Percentiles rank a stretch among this genome's conserved stretches.
These are phyloP conservation scores for Epichloe elymi DNA, from an alignment of 2,329 filamentous ascomycete genomes.

Conservation along the genomic window DNA sequence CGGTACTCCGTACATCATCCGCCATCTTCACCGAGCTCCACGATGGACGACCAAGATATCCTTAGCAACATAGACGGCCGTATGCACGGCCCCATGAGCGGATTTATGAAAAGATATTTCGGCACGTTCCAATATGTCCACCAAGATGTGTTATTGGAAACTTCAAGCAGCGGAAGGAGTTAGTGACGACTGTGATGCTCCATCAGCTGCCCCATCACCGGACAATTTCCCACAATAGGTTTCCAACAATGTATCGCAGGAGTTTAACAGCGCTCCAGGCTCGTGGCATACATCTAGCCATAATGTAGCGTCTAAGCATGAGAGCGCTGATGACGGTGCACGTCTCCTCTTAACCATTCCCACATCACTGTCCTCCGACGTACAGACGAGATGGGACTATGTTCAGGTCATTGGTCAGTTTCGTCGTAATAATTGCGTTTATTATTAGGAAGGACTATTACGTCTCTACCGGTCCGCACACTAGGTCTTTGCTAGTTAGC, in stretches of 20 bases:
- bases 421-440: conserved; percentile 1
- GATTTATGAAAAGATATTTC: conserved; percentile 9
- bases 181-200: not conserved
- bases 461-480: conserved; percentile 9
- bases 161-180: not conserved
- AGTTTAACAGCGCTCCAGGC: not conserved
- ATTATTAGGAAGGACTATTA: conserved; percentile 9
- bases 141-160: conserved; percentile 6
- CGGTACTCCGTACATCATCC: too few species aligned
- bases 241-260: conserved; percentile 4
- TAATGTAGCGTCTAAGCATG: too few species aligned
- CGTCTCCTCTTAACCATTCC: not conserved
- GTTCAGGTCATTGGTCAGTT: conserved; percentile 10
- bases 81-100: conserved; percentile 8
- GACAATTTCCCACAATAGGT: conserved; percentile 8
- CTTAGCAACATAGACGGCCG: not conserved
- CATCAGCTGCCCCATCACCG: not conserved
- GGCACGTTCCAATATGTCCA: conserved; percentile 5
- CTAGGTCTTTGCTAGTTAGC: conserved; percentile 18
- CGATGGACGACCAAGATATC: too few species aligned
- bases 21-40: too few species aligned
- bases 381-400: conserved; percentile 5
- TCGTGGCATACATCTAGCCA: too few species aligned
- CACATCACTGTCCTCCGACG: not conserved
- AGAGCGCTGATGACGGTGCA: too few species aligned